These are phyloP conservation scores for Fusarium transvaalense DNA, from an alignment of 2,329 filamentous ascomycete species.

Conservation along the genomic window DNA sequence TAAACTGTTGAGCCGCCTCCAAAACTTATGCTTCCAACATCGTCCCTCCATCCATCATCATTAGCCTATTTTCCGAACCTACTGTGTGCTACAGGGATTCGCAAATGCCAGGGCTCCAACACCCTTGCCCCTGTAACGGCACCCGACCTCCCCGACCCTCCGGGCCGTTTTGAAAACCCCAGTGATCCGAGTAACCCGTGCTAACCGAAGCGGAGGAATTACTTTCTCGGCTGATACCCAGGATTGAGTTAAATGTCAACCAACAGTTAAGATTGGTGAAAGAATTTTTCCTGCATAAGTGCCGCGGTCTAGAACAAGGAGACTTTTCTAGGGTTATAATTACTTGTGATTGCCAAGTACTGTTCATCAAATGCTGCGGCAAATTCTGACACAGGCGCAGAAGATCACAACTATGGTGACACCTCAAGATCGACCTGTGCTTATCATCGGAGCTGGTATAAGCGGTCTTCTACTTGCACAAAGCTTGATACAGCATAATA, in stretches of 20 bases:
- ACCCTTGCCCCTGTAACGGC: slow-evolving; percentile 8
- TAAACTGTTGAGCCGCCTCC: too few relatives aligned
- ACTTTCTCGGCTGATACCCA: neutral
- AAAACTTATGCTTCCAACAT: neutral
- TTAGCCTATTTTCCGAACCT: neutral
- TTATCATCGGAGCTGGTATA: slow-evolving; percentile 56
- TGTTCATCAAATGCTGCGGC: neutral
- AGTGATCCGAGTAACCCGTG: neutral
- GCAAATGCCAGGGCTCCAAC: neutral
- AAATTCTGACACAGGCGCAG: neutral
- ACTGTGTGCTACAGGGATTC: neutral
- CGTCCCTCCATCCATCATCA: neutral
- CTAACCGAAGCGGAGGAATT: neutral
- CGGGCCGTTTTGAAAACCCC: neutral
- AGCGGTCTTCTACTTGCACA: slow-evolving; percentile 56
- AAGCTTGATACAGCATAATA: slow-evolving; percentile 47
- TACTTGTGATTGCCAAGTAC: neutral
- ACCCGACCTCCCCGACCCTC: neutral
- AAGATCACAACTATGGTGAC: neutral
- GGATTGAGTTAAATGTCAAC: neutral
- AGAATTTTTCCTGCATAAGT: neutral
- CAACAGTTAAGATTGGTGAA: neutral
- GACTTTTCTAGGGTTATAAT: neutral
- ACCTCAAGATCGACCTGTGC: slow-evolving; percentile 40
- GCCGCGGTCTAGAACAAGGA: neutral